Conservation (phyloP, 2,329 filamentous ascomycete genomes). For the Colletotrichum musae region DNA sequence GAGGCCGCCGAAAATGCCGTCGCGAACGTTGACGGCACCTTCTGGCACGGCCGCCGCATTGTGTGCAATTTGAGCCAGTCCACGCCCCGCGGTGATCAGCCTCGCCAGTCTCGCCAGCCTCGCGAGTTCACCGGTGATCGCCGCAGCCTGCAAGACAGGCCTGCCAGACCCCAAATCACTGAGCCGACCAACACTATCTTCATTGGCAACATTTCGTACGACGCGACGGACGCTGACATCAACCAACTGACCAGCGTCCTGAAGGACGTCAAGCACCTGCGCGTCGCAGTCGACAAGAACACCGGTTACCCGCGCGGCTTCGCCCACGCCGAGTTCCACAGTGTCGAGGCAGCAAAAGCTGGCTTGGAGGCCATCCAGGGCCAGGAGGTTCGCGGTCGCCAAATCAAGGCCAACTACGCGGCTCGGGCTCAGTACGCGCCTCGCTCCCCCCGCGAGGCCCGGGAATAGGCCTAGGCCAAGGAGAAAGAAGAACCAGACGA, state of each 20-base stretch:
- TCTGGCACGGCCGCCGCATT: constrained; percentile 42
- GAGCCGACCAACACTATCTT: constrained; percentile 70
- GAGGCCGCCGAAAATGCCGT: constrained; percentile 16
- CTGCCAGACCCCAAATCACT: too few species aligned
- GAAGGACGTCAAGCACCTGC: constrained; percentile 79
- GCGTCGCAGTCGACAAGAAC: constrained; percentile 85
- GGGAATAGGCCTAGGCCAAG: too few species aligned
- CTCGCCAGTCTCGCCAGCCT: too few species aligned
- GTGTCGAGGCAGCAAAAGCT: constrained; percentile 74
- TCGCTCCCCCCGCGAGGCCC: too few species aligned
- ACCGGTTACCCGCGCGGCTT: constrained; percentile 88
- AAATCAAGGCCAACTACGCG: constrained; percentile 77
- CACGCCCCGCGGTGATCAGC: constrained; percentile 1
- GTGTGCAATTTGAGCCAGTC: constrained; percentile 5
- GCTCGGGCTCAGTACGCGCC: constrained; percentile 3
- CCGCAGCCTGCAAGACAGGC: background rate
- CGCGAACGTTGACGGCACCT: constrained; percentile 39
- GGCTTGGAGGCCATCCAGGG: constrained; percentile 70
- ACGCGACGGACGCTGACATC: constrained; percentile 87
- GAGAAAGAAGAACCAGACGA: too few species aligned
- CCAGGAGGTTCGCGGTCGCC: constrained; percentile 75
- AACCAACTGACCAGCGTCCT: constrained; percentile 82
- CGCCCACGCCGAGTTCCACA: constrained; percentile 84
- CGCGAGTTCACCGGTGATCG: background rate
- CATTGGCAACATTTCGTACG: constrained; percentile 89